These are phyloP conservation scores for Boletus sensibilis DNA, from an alignment of 768 basidiomycete genomes.

Conservation along the genomic window DNA sequence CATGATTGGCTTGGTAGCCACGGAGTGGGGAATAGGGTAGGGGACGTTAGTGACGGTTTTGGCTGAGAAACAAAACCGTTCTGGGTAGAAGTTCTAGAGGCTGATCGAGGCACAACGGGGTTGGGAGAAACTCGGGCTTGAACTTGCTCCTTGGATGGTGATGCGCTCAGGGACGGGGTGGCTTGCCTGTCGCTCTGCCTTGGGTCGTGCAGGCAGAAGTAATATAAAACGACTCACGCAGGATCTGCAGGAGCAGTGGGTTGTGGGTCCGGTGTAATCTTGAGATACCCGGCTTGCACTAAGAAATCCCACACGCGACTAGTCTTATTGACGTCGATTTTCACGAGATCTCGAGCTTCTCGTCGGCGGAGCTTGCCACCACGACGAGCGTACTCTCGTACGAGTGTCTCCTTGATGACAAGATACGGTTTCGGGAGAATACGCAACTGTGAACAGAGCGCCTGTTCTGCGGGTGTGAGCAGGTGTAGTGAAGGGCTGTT, in stretches of 20 bases:
- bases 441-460: slow-evolving; percentile 82
- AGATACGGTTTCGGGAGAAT: slow-evolving; percentile 96
- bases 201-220: background rate
- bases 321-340: slow-evolving; percentile 92
- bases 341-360: slow-evolving; percentile 87
- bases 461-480: slow-evolving; percentile 84
- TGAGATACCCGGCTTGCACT: slow-evolving; percentile 79
- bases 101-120: slow-evolving; percentile 3
- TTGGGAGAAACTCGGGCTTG: slow-evolving; percentile 19
- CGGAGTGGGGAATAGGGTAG: slow-evolving; percentile 21
- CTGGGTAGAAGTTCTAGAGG: slow-evolving; percentile 13
- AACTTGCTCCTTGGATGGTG: slow-evolving; percentile 29
- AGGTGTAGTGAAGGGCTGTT: slow-evolving; percentile 89
- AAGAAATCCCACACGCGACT: slow-evolving; percentile 92
- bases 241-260: slow-evolving; percentile 36
- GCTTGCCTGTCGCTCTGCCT: slow-evolving; percentile 12
- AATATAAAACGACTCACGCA: slow-evolving; percentile 31
- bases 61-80: slow-evolving; percentile 17
- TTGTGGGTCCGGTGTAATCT: slow-evolving; percentile 56
- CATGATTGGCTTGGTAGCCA: slow-evolving; percentile 23
- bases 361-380: slow-evolving; percentile 85
- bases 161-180: slow-evolving; percentile 14
- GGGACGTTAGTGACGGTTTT: slow-evolving; percentile 23
- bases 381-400: slow-evolving; percentile 88
- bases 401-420: slow-evolving; percentile 90